phyloP scores from a whole-genome alignment of 805 yeast genomes.

The Yarrowia sp. region DNA sequence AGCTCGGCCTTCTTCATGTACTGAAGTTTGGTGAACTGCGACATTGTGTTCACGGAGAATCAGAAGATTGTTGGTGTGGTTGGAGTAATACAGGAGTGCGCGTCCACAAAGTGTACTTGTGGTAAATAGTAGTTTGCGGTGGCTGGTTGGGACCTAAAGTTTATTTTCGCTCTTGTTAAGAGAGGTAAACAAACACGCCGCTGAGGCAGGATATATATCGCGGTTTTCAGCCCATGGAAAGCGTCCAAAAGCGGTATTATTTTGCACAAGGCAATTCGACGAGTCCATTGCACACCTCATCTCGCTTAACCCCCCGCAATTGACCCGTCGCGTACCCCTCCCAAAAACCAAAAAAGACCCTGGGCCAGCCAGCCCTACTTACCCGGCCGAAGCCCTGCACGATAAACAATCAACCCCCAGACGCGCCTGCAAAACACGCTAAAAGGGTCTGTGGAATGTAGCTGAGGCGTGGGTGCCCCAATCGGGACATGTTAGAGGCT shows the following conservation, averaged over 20 bases:
- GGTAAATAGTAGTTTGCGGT: slow-evolving; percentile 1
- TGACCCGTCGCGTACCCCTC: background rate
- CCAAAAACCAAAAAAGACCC: background rate
- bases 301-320: background rate
- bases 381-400: slow-evolving; percentile 14
- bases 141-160: slow-evolving; percentile 11
- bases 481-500: background rate
- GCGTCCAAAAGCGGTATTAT: background rate
- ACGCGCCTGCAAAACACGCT: slow-evolving; percentile 20
- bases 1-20: slow-evolving; percentile 40
- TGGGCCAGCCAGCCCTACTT: background rate
- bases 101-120: background rate
- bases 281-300: background rate
- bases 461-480: background rate
- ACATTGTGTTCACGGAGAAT: no score
- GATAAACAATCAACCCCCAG: slow-evolving; percentile 15
- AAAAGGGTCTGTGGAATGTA: background rate
- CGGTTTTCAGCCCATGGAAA: background rate
- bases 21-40: slow-evolving; percentile 15
- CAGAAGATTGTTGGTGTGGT: no score
- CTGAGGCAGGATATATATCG: background rate
- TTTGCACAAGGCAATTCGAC: background rate
- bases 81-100: background rate
- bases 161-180: background rate
- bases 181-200: background rate